phyloP scores from a whole-genome alignment of 106 monocot species.

The Chionographis japonica region DNA sequence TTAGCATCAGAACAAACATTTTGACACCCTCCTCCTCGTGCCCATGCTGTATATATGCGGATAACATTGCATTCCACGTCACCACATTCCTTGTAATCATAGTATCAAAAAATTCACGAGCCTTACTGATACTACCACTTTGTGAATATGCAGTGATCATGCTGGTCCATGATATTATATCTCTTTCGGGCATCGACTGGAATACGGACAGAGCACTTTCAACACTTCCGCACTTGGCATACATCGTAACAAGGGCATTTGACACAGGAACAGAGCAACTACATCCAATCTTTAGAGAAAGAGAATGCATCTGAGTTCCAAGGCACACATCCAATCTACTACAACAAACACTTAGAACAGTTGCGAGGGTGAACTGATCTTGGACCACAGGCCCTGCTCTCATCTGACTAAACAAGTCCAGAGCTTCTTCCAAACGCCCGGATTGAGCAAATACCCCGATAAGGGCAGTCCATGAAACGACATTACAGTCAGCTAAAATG shows the following conservation, averaged over 20 bases:
- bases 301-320: slow-evolving; percentile 63
- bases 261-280: slow-evolving; percentile 53
- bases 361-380: slow-evolving; percentile 66
- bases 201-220: slow-evolving; percentile 54
- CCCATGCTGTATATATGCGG: slow-evolving; percentile 57
- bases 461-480: slow-evolving; percentile 69
- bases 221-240: slow-evolving; percentile 64
- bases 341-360: slow-evolving; percentile 62
- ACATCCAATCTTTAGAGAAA: slow-evolving; percentile 45
- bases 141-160: slow-evolving; percentile 89
- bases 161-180: slow-evolving; percentile 86
- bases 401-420: slow-evolving; percentile 70
- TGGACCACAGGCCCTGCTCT: slow-evolving; percentile 26
- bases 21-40: slow-evolving; percentile 62
- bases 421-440: slow-evolving; percentile 42
- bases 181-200: slow-evolving; percentile 48
- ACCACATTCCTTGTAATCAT: slow-evolving; percentile 64
- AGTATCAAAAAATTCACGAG: slow-evolving; percentile 52
- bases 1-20: slow-evolving; percentile 54
- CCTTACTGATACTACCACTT: slow-evolving; percentile 41
- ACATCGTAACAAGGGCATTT: slow-evolving; percentile 74
- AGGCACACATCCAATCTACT: slow-evolving; percentile 31
- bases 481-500: slow-evolving; percentile 28
- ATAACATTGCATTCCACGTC: slow-evolving; percentile 88
- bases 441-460: slow-evolving; percentile 53